Conservation (phyloP, 805 yeast species). For the Priceomyces fermenticarens region DNA sequence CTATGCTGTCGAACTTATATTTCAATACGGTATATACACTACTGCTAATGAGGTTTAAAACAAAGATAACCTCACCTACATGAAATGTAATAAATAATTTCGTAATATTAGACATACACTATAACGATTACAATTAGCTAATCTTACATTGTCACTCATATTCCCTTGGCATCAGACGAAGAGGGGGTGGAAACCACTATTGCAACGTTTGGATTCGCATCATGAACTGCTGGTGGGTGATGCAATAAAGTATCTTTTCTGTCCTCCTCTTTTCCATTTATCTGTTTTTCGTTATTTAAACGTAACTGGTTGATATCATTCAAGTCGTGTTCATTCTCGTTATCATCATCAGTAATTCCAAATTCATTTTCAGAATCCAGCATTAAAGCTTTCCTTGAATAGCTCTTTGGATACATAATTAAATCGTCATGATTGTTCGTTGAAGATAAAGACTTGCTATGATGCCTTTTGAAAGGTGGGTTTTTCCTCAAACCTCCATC, state of each 20-base stretch:
- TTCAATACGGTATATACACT: no score
- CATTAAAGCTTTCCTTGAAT: constrained; percentile 37
- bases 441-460: constrained; percentile 33
- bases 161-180: constrained; percentile 2
- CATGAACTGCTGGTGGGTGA: constrained; percentile 4
- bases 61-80: no score
- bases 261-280: not conserved
- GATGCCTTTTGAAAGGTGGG: constrained; percentile 18
- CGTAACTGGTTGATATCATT: constrained; percentile 5
- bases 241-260: not conserved
- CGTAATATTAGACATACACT: no score
- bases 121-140: not conserved
- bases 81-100: no score
- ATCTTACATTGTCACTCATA: constrained; percentile 1
- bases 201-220: constrained; percentile 7
- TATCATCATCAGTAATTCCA: constrained; percentile 25
- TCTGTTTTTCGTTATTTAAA: not conserved
- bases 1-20: no score
- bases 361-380: constrained; percentile 46
- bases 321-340: constrained; percentile 10
- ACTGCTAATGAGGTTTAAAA: no score
- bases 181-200: constrained; percentile 11
- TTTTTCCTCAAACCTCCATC: not conserved
- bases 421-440: constrained; percentile 33
- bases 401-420: constrained; percentile 31